Base-by-base conservation (phyloP, 371 early-diverging fungal genomes). In the Apophysomyces ossiformis region DNA sequence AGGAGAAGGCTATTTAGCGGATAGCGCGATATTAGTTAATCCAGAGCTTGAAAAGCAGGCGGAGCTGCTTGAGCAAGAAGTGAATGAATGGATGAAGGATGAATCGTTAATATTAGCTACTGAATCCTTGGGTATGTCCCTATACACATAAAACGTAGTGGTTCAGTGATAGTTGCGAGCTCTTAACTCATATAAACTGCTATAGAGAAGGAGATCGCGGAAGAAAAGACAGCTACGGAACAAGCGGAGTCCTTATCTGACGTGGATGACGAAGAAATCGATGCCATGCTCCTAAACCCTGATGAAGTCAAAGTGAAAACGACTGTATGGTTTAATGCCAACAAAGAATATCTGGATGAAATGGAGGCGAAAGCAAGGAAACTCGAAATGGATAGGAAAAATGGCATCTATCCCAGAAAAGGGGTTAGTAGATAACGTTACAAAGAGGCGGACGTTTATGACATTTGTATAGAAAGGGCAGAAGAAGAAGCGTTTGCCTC, bases 301-400 rank as follows among this genome's bases (percentile, higher is more conserved):
- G 89, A 88, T 2, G 96, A 97, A 72, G 87, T 92, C 7, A 84
- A 81, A 43, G 66, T 88, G 37, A 96, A 96, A 72, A 90, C 90
- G 0, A 81, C 79, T 62, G 80, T 95, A 18, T 97, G 98, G 98
- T 91, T 86, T 68, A 88, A 86, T 39, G 87, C 89, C 44, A 95
- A 97, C 79, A 87, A 88, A 66, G 95, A 95, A 37, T 96, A 90
- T 74, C 73, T 95, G n/a, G 85, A 85, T 57, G 91, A 90, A 65
- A 89, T 92, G 68, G 89, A 87, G 58, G 84, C 87, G 45, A 82
- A 63, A 73, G 77, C 68, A 64, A 72, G 26, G 65, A 75, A 62
- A 60, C 77, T 67, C 57, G 77, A 66, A 69, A 81, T 77, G 69
- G 86, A 87, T 50, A 74, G 78, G 56, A 76, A 81, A 41, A 86